Evolutionary conservation across 768 basidiomycete genomes (phyloP), one percentile per base, ranked within the genome.

Genomic region (Neoboletus magnificus): DNA sequence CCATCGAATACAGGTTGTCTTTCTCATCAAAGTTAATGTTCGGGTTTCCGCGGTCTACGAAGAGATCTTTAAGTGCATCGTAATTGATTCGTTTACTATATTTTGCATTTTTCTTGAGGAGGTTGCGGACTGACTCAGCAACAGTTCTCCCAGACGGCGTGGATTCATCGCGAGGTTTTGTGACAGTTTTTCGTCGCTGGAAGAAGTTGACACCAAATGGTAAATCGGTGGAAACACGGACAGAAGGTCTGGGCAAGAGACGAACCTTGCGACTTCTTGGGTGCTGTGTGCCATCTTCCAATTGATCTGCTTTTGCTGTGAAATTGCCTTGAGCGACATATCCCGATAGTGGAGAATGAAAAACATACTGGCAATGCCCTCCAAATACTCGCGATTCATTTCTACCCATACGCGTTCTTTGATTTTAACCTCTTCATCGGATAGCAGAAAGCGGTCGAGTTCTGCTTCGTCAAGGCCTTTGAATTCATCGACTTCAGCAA

Each of bases 1-100:
- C 82, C 60, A 82, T 78, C 20, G 76, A 80, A 63, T 84, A 85
- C 39, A 86, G 68, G 52, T 79, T 74, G 29, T 74, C 76, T 57
- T 77, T 76, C 40, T 76, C 79, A 55, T 79, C 82, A 8, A 65
- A 47, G 25, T 62, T 59, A 36, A 66, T 54, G 47, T 52, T 36
- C 18, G 61, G 55, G 42, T 56, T 43, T 29, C 48, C 51, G 44
- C 72, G 63, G 15, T 83, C 82, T 29, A 80, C 75, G 67, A 95
- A 91, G 12, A 96, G 79, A 53, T 83, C 82, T 61, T 89, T 87
- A 50, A 95, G 82, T 1, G 91, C 92, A 62, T 91, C 88, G 68
- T 96, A 97, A 69, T 97, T 97, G 73, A 96, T 95, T 49, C 92
- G 84, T 66, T 91, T 91, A 73, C 90, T 93, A 72, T 94, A 93